A percentile compares a stretch with the other conserved stretches of the same genome.
Conservation (phyloP, 179 eudicot genomes). For the Nepenthes alata region DNA sequence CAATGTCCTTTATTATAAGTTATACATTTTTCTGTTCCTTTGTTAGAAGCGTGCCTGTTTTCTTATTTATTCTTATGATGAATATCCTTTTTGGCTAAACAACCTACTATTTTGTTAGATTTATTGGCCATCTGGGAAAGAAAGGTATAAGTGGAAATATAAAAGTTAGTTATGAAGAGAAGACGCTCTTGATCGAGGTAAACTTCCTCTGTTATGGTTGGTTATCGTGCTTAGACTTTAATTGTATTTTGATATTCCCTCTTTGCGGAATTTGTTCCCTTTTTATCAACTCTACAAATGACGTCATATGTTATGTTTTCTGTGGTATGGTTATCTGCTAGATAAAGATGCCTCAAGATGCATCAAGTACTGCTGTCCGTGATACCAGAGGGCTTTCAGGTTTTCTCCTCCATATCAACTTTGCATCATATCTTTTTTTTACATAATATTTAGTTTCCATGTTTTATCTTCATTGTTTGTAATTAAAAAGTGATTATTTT, state of each 20-base stretch:
- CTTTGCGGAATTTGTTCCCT: background rate
- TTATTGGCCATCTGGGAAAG: constrained; percentile 74
- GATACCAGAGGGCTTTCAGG: constrained; percentile 99
- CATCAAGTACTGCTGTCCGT: constrained; percentile 62
- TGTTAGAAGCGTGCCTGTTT: background rate
- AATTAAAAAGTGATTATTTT: too few species aligned
- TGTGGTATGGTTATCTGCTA: constrained; percentile 5
- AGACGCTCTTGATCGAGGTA: constrained; percentile 82
- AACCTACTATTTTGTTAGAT: constrained; percentile 29
- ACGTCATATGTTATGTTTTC: too few species aligned
- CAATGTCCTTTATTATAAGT: background rate
- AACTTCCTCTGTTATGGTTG: background rate
- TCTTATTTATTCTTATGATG: background rate
- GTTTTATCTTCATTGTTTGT: too few species aligned
- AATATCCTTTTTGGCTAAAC: background rate
- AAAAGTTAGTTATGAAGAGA: constrained; percentile 51
- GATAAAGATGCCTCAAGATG: constrained; percentile 98
- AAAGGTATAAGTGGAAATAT: constrained; percentile 88
- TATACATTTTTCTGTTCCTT: background rate
- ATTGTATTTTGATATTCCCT: background rate
- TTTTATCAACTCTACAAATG: too few species aligned
- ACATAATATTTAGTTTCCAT: too few species aligned
- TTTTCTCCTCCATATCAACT: constrained; percentile 13
- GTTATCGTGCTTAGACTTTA: background rate
- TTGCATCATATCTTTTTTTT: too few species aligned